These are phyloP conservation scores for Babesia ovata DNA, from an alignment of 169 alveolate genomes.

Conservation along the genomic window DNA sequence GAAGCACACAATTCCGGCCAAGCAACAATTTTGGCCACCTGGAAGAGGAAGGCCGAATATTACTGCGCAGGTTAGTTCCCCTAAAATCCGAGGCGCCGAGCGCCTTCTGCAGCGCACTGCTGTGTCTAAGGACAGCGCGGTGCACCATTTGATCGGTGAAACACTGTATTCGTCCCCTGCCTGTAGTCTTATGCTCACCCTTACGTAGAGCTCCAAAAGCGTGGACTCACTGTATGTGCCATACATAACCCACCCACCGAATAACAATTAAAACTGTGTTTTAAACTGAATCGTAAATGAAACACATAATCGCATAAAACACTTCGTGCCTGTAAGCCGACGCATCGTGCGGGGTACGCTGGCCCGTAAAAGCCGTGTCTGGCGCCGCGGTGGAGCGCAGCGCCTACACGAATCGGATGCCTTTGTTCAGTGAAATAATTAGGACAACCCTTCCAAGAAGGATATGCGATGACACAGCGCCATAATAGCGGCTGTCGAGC, in stretches of 20 bases:
- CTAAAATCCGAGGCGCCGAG: too few species aligned
- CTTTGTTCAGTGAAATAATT: slow-evolving; percentile 21
- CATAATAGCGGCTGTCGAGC: slow-evolving; percentile 66
- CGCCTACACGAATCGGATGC: slow-evolving; percentile 26
- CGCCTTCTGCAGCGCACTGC: too few species aligned
- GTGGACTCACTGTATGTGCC: slow-evolving; percentile 56
- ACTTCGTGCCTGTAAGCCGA: not conserved
- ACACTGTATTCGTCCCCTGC: too few species aligned
- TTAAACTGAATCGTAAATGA: not conserved
- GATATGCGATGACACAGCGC: slow-evolving; percentile 58
- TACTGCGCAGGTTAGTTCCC: slow-evolving; percentile 62
- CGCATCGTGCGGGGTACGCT: not conserved
- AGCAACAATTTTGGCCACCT: slow-evolving; percentile 76
- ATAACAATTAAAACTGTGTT: not conserved
- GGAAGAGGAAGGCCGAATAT: slow-evolving; percentile 78
- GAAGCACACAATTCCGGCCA: slow-evolving; percentile 84
- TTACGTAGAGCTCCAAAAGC: slow-evolving; percentile 52
- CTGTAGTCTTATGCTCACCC: not conserved
- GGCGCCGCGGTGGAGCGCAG: not conserved
- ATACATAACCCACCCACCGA: slow-evolving; percentile 25
- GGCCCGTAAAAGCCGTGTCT: not conserved
- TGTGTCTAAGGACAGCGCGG: too few species aligned
- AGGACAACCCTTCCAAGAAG: slow-evolving; percentile 47
- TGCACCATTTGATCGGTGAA: too few species aligned
- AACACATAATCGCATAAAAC: not conserved